Percentiles rank a stretch among this genome's conserved stretches.
Evolutionary conservation across 768 basidiomycete species (phyloP).

Genomic region (Clavulina sp.): DNA sequence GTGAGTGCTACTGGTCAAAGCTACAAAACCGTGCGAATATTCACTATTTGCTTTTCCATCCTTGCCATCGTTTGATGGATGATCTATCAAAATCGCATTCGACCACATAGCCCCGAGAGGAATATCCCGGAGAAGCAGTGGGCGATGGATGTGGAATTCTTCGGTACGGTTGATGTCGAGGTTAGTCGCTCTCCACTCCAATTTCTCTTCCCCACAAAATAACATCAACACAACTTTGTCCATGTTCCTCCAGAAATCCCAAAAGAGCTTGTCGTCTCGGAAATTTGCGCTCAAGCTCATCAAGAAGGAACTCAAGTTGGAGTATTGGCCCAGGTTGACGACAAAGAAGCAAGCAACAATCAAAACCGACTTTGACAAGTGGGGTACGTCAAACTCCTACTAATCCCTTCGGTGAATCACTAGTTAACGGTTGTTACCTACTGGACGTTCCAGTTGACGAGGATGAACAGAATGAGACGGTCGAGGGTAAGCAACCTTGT

Average conservation of each 20-base stretch:
- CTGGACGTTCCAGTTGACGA: slow-evolving; percentile 71
- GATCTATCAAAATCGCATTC: slow-evolving; percentile 10
- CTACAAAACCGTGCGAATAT: neutral
- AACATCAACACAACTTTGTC: slow-evolving; percentile 7
- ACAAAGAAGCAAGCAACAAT: slow-evolving; percentile 77
- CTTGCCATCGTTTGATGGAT: neutral
- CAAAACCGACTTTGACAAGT: slow-evolving; percentile 84
- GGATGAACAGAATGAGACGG: slow-evolving; percentile 71
- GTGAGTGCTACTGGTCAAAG: slow-evolving; percentile 26
- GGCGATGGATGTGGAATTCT: slow-evolving; percentile 62
- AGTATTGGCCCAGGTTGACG: slow-evolving; percentile 87
- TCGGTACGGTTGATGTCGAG: slow-evolving; percentile 56
- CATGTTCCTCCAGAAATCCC: slow-evolving; percentile 30
- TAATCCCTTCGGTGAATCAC: neutral
- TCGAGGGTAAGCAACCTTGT: slow-evolving; percentile 7
- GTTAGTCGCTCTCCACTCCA: slow-evolving; percentile 23
- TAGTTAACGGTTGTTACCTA: neutral
- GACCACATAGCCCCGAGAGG: slow-evolving; percentile 21
- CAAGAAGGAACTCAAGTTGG: slow-evolving; percentile 59
- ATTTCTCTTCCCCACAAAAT: slow-evolving; percentile 1
- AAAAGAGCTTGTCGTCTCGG: slow-evolving; percentile 46
- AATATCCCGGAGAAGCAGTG: slow-evolving; percentile 41
- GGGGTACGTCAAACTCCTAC: slow-evolving; percentile 12
- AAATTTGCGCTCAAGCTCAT: slow-evolving; percentile 48
- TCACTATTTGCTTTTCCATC: neutral